A percentile compares a stretch with the other conserved stretches of the same genome.
Conservation (phyloP, 2,329 filamentous ascomycete species). For the Pseudogymnoascus sp. region DNA sequence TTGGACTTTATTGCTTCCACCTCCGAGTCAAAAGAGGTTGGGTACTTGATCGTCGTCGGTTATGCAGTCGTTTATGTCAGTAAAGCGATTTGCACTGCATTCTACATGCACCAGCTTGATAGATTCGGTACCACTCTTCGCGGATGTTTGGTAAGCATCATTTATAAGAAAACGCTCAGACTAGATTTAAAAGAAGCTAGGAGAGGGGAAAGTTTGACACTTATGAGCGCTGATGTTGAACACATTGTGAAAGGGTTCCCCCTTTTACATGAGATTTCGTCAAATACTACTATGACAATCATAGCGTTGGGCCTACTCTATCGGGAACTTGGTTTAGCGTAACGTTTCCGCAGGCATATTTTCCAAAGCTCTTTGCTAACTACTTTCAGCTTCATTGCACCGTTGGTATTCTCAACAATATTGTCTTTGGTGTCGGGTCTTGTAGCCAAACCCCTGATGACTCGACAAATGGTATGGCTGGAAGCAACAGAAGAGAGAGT, state of each 20-base stretch:
- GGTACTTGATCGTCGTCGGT: neutral
- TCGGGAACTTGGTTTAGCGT: constrained; percentile 24
- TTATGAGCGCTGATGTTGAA: constrained; percentile 38
- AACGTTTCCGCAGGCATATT: constrained; percentile 15
- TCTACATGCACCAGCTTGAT: constrained; percentile 13
- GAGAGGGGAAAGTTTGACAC: constrained; percentile 20
- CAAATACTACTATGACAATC: constrained; percentile 23
- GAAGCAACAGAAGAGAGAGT: constrained; percentile 35
- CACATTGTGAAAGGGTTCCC: constrained; percentile 31
- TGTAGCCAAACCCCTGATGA: neutral
- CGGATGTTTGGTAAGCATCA: constrained; percentile 22
- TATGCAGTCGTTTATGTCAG: neutral
- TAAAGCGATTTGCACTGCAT: neutral
- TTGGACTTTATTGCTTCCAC: neutral
- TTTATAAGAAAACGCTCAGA: constrained; percentile 23
- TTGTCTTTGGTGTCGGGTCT: neutral
- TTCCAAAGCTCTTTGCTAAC: neutral
- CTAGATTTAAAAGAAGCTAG: neutral
- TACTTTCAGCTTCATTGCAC: neutral
- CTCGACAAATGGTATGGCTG: constrained; percentile 31
- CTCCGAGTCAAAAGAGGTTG: constrained; percentile 1
- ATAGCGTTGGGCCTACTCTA: constrained; percentile 27
- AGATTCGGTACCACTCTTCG: constrained; percentile 22
- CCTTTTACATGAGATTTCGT: constrained; percentile 27
- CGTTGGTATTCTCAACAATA: neutral